Conservation (phyloP, 2,329 filamentous ascomycete species). For the Grosmannia penicillata region DNA sequence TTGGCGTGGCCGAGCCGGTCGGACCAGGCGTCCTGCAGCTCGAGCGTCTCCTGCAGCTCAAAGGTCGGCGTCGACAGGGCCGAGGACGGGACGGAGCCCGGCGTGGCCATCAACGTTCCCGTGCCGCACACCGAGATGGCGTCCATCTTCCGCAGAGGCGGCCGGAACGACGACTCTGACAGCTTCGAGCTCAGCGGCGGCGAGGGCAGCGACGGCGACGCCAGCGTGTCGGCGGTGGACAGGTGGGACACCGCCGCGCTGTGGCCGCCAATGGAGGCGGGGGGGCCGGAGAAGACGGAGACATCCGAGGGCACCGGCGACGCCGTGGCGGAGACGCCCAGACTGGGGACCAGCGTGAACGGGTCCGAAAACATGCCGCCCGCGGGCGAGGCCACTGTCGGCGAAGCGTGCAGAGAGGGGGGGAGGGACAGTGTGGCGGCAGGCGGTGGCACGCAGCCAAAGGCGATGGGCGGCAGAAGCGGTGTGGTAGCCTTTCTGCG, state of each 20-base stretch:
- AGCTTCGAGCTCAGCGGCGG: slow-evolving; percentile 65
- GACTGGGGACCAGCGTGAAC: not conserved
- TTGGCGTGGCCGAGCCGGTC: slow-evolving; percentile 81
- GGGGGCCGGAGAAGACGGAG: not conserved
- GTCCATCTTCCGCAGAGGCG: slow-evolving; percentile 46
- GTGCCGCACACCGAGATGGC: slow-evolving; percentile 26
- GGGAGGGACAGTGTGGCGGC: slow-evolving; percentile 47
- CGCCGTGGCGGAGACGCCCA: not conserved
- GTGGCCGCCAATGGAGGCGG: slow-evolving; percentile 16
- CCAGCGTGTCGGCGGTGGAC: slow-evolving; percentile 12
- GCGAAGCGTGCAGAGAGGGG: slow-evolving; percentile 64
- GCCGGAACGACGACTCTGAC: slow-evolving; percentile 59
- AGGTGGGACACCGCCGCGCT: not conserved
- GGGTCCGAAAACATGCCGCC: not conserved
- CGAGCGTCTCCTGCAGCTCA: slow-evolving; percentile 28
- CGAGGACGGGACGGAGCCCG: slow-evolving; percentile 12
- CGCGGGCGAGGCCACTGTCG: not conserved
- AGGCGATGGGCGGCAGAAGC: slow-evolving; percentile 68
- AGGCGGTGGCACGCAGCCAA: slow-evolving; percentile 20
- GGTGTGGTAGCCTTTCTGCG: slow-evolving; percentile 60
- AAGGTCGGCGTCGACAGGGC: slow-evolving; percentile 4
- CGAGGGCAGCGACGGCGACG: slow-evolving; percentile 48
- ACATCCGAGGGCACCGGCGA: not conserved
- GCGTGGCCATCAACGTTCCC: not conserved
- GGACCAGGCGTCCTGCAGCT: slow-evolving; percentile 69